Base-by-base conservation (phyloP, 768 basidiomycete genomes). In the Cytidiella melzeri region DNA sequence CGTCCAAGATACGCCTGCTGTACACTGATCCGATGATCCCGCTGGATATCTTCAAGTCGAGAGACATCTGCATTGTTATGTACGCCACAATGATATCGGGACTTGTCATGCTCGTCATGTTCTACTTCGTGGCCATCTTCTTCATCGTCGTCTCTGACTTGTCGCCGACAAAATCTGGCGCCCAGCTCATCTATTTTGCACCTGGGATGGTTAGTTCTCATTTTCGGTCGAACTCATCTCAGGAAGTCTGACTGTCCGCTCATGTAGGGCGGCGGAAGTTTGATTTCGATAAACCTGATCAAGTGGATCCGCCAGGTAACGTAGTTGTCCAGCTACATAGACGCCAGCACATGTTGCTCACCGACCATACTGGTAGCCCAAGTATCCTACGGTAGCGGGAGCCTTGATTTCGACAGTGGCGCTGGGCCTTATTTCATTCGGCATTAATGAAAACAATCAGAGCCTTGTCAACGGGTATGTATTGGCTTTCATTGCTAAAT, bases 91-190 rank as follows among this genome's bases (percentile, higher is more conserved):
- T 75, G 47, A 64, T 72, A 10, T 63, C 62, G 1, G 76, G 76
- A 6, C 71, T 78, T 59, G 67, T 79, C 50, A 71, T 72, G 67
- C 62, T 76, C 50, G 74, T 74, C 43, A 71, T 72, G 67, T 76
- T 78, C 59, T 79, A 79, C 57, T 77, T 79, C 52, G 66, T 78
- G 38, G 67, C 76, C 0, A 73, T 77, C 44, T 78, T 79, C 61
- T 70, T 74, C 61, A 69, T 68, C 19, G 64, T 75, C 56, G 75
- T 74, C n/a, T 61, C 61, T 23, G 72, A 71, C 5, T 57, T 67
- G 25, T 61, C 68, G 11, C 59, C 74, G n/a, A 59, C 63, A 18
- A 59, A 66, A 39, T 65, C 73, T 19, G 77, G 76, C 27, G 62
- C 69, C 23, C 75, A 78, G 56, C 52, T 78, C n/a, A 57, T 78